Evolutionary conservation across 73 alveolate genomes (phyloP), one percentile per base, ranked within the genome.

Genomic region (Paramecium primaurelia): DNA sequence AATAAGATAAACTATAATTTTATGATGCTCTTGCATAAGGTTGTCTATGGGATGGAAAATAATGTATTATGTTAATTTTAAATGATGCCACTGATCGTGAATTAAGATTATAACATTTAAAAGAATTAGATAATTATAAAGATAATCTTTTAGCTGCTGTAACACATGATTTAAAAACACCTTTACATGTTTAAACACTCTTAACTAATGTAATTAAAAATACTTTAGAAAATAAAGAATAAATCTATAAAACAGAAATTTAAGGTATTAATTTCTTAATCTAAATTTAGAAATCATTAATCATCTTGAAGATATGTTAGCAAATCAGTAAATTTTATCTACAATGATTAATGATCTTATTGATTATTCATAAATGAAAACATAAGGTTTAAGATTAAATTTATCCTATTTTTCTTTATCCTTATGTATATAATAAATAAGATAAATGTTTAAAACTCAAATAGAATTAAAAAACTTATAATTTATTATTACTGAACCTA

Each of bases 91-190:
- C 91, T 1, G 91, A 80, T 47, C 40, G 91, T 3, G 91, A 20
- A 20, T 25, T 45, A 20, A 20, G 75, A 45, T 40, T 80, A 10
- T 40, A 80, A 47, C 58, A 80, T 32, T 7, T 80, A 80, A 22
- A 80, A 80, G 91, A 80, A 80, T 22, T 80, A 45, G 91, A 80
- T 25, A 12, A 80, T 16, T 80, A 80, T 47, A 80, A 80, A 47
- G 91, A 80, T 80, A 80, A 80, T 49, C 58, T 80, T 3, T 25
- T 80, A 26, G 91, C 91, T 1, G 34, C 91, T 20, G 91, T 80
- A 49, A 45, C 91, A 6, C 91, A 80, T 80, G 91, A 80, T 47
- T 12, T 80, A 26, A 80, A 80, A 20, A 80, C 91, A 4, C 91
- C 91, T 26, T 49, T 80, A 44, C 25, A 80, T 80, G 91, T 59